These are phyloP conservation scores for Podospora pseudopauciseta DNA, from an alignment of 495 filamentous ascomycete genomes.

Conservation along the genomic window DNA sequence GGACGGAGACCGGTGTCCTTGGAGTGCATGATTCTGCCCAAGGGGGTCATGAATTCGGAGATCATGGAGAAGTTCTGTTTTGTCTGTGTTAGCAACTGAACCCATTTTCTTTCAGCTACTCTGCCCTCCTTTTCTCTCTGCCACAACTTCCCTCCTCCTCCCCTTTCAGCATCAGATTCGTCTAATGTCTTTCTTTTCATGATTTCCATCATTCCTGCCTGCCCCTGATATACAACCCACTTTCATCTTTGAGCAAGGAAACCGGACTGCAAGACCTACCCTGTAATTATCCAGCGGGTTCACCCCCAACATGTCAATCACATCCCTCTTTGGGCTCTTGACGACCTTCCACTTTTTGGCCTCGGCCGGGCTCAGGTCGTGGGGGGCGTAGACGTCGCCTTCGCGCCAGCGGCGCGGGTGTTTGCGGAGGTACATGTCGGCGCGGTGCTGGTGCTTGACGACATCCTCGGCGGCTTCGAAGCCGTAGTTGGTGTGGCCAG, in stretches of 20 bases:
- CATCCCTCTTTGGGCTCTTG: constrained; percentile 54
- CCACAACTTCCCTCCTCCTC: background rate
- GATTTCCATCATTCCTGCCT: too few relatives aligned
- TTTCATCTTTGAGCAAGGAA: too few relatives aligned
- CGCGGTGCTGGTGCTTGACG: constrained; percentile 5
- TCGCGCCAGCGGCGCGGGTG: constrained; percentile 57
- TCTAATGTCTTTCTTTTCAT: too few relatives aligned
- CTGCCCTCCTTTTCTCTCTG: background rate
- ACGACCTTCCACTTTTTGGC: constrained; percentile 58
- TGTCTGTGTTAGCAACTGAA: constrained; percentile 8
- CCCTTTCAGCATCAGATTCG: too few relatives aligned
- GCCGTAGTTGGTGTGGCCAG: background rate
- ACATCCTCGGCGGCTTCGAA: background rate
- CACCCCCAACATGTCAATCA: constrained; percentile 75
- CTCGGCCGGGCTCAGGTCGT: constrained; percentile 74
- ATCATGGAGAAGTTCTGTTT: constrained; percentile 87
- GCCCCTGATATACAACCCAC: too few relatives aligned
- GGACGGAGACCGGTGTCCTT: constrained; percentile 73
- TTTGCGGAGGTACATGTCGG: constrained; percentile 38
- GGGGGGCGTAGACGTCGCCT: constrained; percentile 87
- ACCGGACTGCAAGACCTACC: constrained; percentile 46
- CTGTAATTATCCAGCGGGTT: constrained; percentile 82
- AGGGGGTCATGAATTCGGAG: constrained; percentile 77
- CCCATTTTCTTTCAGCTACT: background rate
- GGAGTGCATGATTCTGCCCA: constrained; percentile 79